phyloP scores from a whole-genome alignment of 257 asterid genomes.

The Gynochthodes officinalis region DNA sequence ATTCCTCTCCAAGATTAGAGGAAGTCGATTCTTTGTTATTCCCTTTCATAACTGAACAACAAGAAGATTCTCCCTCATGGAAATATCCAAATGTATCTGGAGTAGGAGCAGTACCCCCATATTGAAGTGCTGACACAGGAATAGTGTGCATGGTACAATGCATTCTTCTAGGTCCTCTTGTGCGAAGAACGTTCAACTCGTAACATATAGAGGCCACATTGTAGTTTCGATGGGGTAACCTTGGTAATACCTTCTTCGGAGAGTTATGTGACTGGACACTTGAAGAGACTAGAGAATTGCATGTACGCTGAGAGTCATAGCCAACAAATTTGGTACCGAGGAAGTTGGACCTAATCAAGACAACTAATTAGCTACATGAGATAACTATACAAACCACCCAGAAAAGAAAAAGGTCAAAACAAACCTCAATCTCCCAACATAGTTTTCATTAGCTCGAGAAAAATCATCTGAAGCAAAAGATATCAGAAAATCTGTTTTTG shows the following conservation, averaged over 20 bases:
- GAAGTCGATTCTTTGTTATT: constrained; percentile 19
- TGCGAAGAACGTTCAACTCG: constrained; percentile 65
- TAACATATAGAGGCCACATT: constrained; percentile 54
- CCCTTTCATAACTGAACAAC: constrained; percentile 12
- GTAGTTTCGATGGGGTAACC: constrained; percentile 39
- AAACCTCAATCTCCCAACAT: constrained; percentile 63
- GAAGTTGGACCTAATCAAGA: constrained; percentile 54
- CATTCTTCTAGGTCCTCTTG: constrained; percentile 74
- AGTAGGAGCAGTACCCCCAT: constrained; percentile 41
- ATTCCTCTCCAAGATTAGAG: constrained; percentile 14
- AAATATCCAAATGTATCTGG: constrained; percentile 30
- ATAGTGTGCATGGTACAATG: constrained; percentile 49
- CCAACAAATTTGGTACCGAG: constrained; percentile 57
- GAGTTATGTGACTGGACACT: constrained; percentile 34
- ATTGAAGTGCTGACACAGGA: constrained; percentile 38
- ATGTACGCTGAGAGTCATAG: constrained; percentile 46
- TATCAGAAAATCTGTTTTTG: constrained; percentile 47
- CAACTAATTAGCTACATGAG: background rate
- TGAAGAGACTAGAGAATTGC: constrained; percentile 32
- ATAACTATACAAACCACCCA: background rate
- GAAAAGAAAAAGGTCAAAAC: background rate
- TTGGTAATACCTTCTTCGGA: constrained; percentile 42
- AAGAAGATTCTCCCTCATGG: constrained; percentile 24
- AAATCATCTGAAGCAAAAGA: constrained; percentile 56
- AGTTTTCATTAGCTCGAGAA: constrained; percentile 39